Base-by-base conservation (phyloP, 202 grass and related monocot genomes). In the Elaeis oleifera region DNA sequence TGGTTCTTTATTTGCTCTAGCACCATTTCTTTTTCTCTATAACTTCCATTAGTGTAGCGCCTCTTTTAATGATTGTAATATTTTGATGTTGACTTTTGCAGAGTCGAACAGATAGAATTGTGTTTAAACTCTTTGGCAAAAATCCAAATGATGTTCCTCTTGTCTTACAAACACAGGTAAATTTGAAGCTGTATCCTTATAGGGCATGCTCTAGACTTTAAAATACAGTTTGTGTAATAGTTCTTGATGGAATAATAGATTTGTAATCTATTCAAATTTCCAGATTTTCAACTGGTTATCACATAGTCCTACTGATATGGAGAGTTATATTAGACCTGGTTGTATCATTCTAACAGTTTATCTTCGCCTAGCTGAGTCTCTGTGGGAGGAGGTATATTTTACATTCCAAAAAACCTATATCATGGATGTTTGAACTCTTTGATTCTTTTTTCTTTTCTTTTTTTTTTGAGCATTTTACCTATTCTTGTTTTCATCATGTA, bases 121-220 rank as follows among this genome's bases (percentile, higher is more conserved):
- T 89, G 50, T 99, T 99, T 75, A 99, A 99, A 73, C 88, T 99
- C 59, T 99, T 99, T 6, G 70, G 87, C 49, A 99, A 94, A 99
- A 83, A 87, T 77, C 95, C 95, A 61, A 71, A 84, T 71, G 95
- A 99, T 78, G 73, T 99, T 66, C 95, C 95, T 68, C 77, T 78
- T 69, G 75, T 84, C 78, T 76, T 99, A 77, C 75, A 75, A 57
- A 52, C 85, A 76, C 85, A 94, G 83, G 95, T 96, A 83, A 76
- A 26, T 74, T 78, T 14, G 71, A 48, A 32, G 31, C 71, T 58
- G 39, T 65, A 16, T 83, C 57, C 60, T n/a, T 48, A 8, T 24
- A 32, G 20, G 58, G 29, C 17, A 7, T 26, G 22, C 60, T 16
- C 18, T 51, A 16, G 19, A 25, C 24, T 15, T 57, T 16, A 7